phyloP scores from a whole-genome alignment of 2,329 filamentous ascomycete genomes.

The Colletotrichum kahawae region DNA sequence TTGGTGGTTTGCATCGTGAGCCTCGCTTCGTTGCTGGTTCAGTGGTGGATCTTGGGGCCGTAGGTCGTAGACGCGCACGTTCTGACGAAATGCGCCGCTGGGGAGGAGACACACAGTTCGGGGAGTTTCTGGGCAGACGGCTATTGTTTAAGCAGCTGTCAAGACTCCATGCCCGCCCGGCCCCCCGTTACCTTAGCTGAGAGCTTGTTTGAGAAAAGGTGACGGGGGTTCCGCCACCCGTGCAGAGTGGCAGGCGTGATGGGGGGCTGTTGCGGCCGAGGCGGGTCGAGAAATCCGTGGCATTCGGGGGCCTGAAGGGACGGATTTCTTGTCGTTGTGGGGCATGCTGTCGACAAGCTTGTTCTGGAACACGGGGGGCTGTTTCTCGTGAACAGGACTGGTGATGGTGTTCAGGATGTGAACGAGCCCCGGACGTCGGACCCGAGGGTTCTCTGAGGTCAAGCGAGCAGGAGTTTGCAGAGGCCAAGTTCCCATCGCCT shows the following conservation, averaged over 20 bases:
- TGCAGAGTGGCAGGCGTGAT: not conserved
- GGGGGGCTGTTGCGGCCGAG: slow-evolving; percentile 5
- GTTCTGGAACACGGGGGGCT: slow-evolving; percentile 10
- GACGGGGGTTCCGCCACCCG: not conserved
- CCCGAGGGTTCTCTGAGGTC: not conserved
- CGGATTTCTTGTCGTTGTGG: not conserved
- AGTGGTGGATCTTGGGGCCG: not conserved
- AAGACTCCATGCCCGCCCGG: not conserved
- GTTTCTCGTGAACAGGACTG: not conserved
- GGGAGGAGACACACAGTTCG: not conserved
- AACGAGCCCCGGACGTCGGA: not conserved
- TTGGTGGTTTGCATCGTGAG: not conserved
- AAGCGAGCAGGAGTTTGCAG: not conserved
- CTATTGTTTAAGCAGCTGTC: not conserved
- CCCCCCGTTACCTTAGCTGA: not conserved
- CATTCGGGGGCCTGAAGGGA: not conserved
- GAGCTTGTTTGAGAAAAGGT: not conserved
- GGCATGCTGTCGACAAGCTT: not conserved
- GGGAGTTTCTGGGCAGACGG: not conserved
- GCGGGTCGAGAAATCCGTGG: not conserved
- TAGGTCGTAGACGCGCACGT: not conserved
- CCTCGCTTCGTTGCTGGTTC: not conserved
- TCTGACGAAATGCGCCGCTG: not conserved
- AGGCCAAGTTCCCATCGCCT: not conserved
- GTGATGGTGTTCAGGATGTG: not conserved